Base-by-base conservation (phyloP, 140 eudicot genomes). In the Stevia rebaudiana region DNA sequence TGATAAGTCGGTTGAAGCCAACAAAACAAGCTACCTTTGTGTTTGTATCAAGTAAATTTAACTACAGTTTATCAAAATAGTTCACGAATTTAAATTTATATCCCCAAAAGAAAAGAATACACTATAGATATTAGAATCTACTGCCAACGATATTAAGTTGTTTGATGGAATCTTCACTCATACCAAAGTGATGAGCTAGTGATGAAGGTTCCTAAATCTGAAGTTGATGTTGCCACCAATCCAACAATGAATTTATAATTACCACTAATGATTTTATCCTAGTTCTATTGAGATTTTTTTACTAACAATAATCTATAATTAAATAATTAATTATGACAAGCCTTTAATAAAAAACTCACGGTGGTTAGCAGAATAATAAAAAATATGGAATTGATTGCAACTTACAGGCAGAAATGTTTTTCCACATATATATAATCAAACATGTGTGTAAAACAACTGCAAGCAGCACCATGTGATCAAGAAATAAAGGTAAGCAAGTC, bases 61-160 rank as follows among this genome's bases (percentile, higher is more conserved):
- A 24, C 23, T 17, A 17, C 52, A 15, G 11, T 4, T 21, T 3
- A 51, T 21, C n/a, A 22, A 51, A 4, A 21, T 5, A 53, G 18
- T 74, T 88, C 84, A 49, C 13, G 19, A 17, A 17, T 49, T 19
- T 49, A 21, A 16, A 21, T 11, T 52, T 52, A 23, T 50, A 19
- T 13, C 36, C 35, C 9, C 2, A 22, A 23, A 23, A 12, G 10
- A 12, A 23, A 11, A 11, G 59, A 22, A 11, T 22, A 11, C 18
- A 30, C 59, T 23, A 12, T 2, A 25, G 11, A 19, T 5, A 30
- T 35, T 35, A 35, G 7, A 6, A 35, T 52, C 22, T 8, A 22
- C 33, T 11, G 57, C 57, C 35, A 10, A 21, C 16, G 11, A 11
- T 19, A 23, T 23, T 12, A 52, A 11, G 36, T 8, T 11, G 36